Base-by-base conservation (phyloP, 2,329 filamentous ascomycete genomes). In the Aspergillus sp. region DNA sequence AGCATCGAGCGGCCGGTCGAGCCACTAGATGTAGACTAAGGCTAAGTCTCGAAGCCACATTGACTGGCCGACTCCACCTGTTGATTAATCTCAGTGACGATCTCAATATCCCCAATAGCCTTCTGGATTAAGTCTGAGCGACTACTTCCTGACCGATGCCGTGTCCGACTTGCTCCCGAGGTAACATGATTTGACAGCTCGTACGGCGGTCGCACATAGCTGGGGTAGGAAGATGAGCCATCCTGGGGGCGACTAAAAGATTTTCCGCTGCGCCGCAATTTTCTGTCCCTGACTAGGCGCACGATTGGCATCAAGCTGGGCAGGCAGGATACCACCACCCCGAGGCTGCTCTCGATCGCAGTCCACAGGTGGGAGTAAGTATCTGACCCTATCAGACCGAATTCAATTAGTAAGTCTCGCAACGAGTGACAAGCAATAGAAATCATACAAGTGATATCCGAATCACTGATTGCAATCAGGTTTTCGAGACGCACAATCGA, bases 261-360 rank as follows among this genome's bases (percentile, higher is more conserved):
- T 13, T 30, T 54, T 38, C 38, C 15, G 5, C 15, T 19, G 8
- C 5, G 13, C 38, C 2, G 23, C 27, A 10, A 13, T 8, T 11
- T n/a, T 5, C 5, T 42, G 8, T 17, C 38, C 23, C 11, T 54
- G 7, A 42, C 10, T n/a, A 27, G 52, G 8, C 38, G 36, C 15
- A 44, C n/a, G 13, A 54, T 54, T 2, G 52, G 52, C 52, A 54
- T 54, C 23, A 54, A 15, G 25, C 52, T 54, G 8, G 52, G 52
- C 7, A 54, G 38, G 17, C 52, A 54, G 5, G 52, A 41, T 11
- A 54, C 52, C 13, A 54, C 52, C 25, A 54, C 38, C 8, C 52
- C 52, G 8, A 54, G 23, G 10, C 52, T 54, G 38, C 52, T 54
- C 30, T 54, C 52, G 23, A 54, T 54, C 8, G 52, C 52, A 5